Base-by-base conservation (phyloP, 129 eudicot genomes). In the Daucus carota region DNA sequence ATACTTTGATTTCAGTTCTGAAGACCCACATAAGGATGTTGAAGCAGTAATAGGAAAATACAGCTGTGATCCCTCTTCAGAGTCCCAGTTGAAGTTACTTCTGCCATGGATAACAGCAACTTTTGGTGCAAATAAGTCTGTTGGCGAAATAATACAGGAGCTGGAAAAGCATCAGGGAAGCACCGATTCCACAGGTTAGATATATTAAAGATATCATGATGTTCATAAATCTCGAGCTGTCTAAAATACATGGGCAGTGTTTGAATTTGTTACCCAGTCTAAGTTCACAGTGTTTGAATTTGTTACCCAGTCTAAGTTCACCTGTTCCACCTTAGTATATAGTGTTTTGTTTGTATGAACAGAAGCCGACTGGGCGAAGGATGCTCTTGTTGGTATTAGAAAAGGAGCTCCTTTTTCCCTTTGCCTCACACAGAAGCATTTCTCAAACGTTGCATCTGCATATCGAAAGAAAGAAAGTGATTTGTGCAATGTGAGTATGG, bases 321-420 rank as follows among this genome's bases (percentile, higher is more conserved):
- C 74, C 28, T 31, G 73, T 73, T 76, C 40, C 18, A 40, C 71
- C 15, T 41, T 31, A 42, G 47, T 18, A 63, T 7, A 34, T 66
- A 18, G 32, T 59, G 6, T 29, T 9, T 26, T 73, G 34, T 63
- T 83, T 70, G n/a, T 82, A 14, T 86, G 80, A 74, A 41, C 93
- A 94, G 98, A 87, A 87, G 91, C 97, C 72, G 91, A 86, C 71
- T 94, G 98, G 98, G 98, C 98, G 20, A 89, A 89, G 80, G 98
- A 94, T 78, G 90, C 97, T 36, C 82, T 94, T 80, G 80, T 80
- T 70, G 97, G 96, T 80, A 85, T 94, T 69, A 85, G 74, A 20
- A 94, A 91, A 83, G 96, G 97, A 20, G 93, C 96, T 82, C 97
- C 93, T 15, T 91, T 91, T 78, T 94, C 97, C 71, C 89, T 94